Conservation (phyloP, 2,329 filamentous ascomycete species). For the Colletotrichum sp. region DNA sequence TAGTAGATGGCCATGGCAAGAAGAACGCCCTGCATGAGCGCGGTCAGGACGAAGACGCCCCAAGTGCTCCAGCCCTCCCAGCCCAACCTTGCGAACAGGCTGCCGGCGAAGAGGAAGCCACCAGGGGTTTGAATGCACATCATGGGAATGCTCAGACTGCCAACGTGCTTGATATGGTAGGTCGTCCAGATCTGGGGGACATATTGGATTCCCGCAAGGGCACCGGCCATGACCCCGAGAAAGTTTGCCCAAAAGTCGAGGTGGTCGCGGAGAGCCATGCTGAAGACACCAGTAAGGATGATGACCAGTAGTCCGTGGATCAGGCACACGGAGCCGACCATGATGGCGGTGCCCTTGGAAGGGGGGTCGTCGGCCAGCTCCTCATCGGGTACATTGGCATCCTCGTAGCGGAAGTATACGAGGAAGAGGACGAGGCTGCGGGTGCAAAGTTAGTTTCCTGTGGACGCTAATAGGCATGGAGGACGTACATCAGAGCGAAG, state of each 20-base stretch:
- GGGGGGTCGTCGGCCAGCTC: constrained; percentile 58
- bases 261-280: constrained; percentile 63
- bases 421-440: constrained; percentile 88
- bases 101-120: constrained; percentile 86
- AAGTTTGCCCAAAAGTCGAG: constrained; percentile 84
- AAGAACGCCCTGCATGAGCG: constrained; percentile 81
- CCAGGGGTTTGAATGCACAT: constrained; percentile 98
- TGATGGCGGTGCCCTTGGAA: constrained; percentile 79
- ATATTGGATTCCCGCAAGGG: constrained; percentile 87
- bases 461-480: background rate
- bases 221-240: constrained; percentile 79
- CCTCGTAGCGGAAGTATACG: constrained; percentile 82
- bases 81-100: constrained; percentile 80
- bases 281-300: constrained; percentile 72
- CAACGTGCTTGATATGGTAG: constrained; percentile 81
- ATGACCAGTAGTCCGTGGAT: constrained; percentile 76
- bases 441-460: background rate
- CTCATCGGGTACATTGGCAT: constrained; percentile 53
- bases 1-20: constrained; percentile 83
- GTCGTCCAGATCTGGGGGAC: constrained; percentile 95
- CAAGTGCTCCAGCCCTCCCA: constrained; percentile 91
- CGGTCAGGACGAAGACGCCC: constrained; percentile 89
- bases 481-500: constrained; percentile 84
- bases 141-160: constrained; percentile 93
- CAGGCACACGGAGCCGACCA: constrained; percentile 75